Percentiles rank a stretch among this genome's conserved stretches.
Conservation (phyloP, 2,329 filamentous ascomycete genomes). For the Tolypocladium tropicale region DNA sequence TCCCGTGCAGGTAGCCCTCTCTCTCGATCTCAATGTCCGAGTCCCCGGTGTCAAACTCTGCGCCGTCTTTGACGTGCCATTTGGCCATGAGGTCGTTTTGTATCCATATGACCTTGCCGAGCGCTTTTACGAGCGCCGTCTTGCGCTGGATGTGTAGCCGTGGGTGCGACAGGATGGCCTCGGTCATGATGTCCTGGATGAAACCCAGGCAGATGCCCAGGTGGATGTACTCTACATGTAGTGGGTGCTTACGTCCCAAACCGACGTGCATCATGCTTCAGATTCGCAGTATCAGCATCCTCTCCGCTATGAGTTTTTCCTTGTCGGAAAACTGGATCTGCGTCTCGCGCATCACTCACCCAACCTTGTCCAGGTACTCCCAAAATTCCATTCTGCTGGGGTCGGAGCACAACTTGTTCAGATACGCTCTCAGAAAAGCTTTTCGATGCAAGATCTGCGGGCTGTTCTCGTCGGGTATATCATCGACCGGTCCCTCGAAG, state of each 20-base stretch:
- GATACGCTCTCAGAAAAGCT: slow-evolving; percentile 67
- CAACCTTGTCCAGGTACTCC: slow-evolving; percentile 77
- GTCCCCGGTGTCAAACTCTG: slow-evolving; percentile 41
- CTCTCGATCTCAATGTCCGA: slow-evolving; percentile 42
- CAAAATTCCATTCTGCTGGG: slow-evolving; percentile 68
- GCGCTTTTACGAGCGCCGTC: slow-evolving; percentile 62
- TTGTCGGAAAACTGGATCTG: not conserved
- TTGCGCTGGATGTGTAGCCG: slow-evolving; percentile 57
- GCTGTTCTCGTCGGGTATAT: slow-evolving; percentile 53
- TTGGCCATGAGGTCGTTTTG: slow-evolving; percentile 82
- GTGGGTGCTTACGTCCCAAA: slow-evolving; percentile 57
- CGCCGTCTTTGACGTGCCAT: slow-evolving; percentile 64
- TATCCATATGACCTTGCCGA: slow-evolving; percentile 78
- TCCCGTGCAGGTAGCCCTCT: slow-evolving; percentile 56
- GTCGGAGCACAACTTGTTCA: slow-evolving; percentile 65
- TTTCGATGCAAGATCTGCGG: slow-evolving; percentile 70
- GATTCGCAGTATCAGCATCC: slow-evolving; percentile 1
- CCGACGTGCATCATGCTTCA: slow-evolving; percentile 75
- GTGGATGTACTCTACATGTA: slow-evolving; percentile 74
- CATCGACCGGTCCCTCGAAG: slow-evolving; percentile 57
- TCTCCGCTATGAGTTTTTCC: too few relatives aligned
- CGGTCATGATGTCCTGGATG: slow-evolving; percentile 68
- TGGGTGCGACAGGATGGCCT: slow-evolving; percentile 65
- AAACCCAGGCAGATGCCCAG: slow-evolving; percentile 63
- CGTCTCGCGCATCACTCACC: slow-evolving; percentile 33